Conservation (phyloP, 2,329 filamentous ascomycete species). For the Fusarium dlaminii region DNA sequence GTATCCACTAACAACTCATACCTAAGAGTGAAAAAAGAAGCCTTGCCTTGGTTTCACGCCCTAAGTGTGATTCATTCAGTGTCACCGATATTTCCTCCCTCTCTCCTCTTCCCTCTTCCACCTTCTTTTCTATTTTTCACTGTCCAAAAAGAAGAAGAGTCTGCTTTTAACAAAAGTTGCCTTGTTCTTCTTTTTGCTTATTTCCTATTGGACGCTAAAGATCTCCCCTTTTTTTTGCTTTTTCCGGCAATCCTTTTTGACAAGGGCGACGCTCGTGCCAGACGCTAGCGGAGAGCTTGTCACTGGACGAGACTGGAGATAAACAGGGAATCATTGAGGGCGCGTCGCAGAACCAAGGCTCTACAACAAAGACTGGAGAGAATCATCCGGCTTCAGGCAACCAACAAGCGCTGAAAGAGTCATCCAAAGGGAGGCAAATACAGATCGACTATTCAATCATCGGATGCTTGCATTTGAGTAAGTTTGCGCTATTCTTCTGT, state of each 20-base stretch:
- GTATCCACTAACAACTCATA: conserved; percentile 25
- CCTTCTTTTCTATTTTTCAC: not conserved
- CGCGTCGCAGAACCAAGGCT: conserved; percentile 31
- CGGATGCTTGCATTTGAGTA: conserved; percentile 46
- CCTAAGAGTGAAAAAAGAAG: conserved; percentile 11
- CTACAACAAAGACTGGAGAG: conserved; percentile 7
- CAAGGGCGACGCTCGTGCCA: conserved; percentile 42
- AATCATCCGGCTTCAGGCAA: conserved; percentile 28
- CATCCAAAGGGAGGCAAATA: conserved; percentile 2
- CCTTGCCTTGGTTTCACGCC: conserved; percentile 23
- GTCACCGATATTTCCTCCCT: conserved; percentile 29
- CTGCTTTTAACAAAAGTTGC: conserved; percentile 3
- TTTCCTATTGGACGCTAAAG: conserved; percentile 20
- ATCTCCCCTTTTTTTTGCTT: conserved; percentile 33
- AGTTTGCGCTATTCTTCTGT: conserved; percentile 15
- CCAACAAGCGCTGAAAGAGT: conserved; percentile 30
- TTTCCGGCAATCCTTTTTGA: conserved; percentile 30
- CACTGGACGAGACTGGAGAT: conserved; percentile 25
- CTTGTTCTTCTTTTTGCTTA: conserved; percentile 23
- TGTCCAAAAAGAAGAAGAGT: not conserved
- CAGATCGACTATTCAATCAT: conserved; percentile 1
- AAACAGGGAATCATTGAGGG: conserved; percentile 39
- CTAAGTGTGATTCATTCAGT: conserved; percentile 28
- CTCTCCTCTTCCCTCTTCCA: not conserved
- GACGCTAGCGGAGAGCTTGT: conserved; percentile 40